These are phyloP conservation scores for Ceratocystis colombiana DNA, from an alignment of 2,329 filamentous ascomycete genomes.

Conservation along the genomic window DNA sequence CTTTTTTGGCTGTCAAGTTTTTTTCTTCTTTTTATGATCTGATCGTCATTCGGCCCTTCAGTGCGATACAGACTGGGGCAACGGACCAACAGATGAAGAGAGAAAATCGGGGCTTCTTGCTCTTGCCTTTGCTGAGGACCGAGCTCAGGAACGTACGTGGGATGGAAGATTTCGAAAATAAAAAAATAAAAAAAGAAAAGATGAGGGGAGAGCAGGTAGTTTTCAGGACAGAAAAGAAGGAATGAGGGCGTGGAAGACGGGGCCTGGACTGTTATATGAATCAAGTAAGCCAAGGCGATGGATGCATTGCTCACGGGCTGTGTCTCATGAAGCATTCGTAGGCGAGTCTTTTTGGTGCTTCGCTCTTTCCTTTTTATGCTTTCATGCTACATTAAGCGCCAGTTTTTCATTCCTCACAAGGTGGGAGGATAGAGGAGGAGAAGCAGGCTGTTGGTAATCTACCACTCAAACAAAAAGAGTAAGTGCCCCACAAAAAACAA, in stretches of 20 bases:
- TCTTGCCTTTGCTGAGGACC: background rate
- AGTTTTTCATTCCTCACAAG: background rate
- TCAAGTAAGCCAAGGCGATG: too few species aligned
- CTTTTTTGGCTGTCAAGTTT: background rate
- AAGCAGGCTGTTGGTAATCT: background rate
- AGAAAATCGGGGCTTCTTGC: constrained; percentile 8
- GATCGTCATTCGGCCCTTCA: constrained; percentile 7
- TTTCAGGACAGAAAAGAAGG: background rate
- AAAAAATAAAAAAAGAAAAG: background rate
- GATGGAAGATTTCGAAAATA: background rate
- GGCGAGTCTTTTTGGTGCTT: background rate
- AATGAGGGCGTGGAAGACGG: background rate
- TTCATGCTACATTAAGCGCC: background rate
- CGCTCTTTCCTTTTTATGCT: background rate
- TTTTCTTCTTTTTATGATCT: background rate
- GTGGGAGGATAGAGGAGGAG: background rate
- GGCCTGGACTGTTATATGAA: background rate
- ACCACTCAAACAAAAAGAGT: background rate
- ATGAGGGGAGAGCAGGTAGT: background rate
- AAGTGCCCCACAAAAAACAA: background rate
- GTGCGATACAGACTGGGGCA: background rate
- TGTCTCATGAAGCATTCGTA: too few species aligned
- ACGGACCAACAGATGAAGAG: background rate
- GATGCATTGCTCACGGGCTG: too few species aligned
- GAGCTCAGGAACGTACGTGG: constrained; percentile 11